A percentile compares a stretch with the other conserved stretches of the same genome.
These are phyloP conservation scores for Ustilago sp. DNA, from an alignment of 1,284 basidiomycete genomes.

Conservation along the genomic window DNA sequence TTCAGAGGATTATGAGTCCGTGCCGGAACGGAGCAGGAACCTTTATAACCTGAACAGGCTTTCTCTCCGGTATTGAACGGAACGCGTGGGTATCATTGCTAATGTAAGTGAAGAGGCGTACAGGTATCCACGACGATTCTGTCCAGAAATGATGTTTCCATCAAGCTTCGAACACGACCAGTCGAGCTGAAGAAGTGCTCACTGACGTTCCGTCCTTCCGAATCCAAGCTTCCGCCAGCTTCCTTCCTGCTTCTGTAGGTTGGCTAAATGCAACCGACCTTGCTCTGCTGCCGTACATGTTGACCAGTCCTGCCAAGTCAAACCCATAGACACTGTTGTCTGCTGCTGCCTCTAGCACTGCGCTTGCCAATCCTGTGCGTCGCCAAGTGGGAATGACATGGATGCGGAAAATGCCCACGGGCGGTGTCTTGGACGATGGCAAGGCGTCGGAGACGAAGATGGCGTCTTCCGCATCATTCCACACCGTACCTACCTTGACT, in stretches of 20 bases:
- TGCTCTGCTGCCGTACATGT: constrained; percentile 46
- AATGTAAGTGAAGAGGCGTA: background rate
- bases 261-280: constrained; percentile 60
- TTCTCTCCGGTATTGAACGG: background rate
- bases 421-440: constrained; percentile 44
- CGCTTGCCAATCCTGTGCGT: constrained; percentile 51
- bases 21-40: background rate
- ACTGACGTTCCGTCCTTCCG: constrained; percentile 6
- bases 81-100: background rate
- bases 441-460: constrained; percentile 52
- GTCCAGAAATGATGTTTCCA: background rate
- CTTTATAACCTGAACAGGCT: background rate
- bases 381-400: constrained; percentile 53
- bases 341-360: constrained; percentile 55
- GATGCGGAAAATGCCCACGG: constrained; percentile 59
- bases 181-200: constrained; percentile 8
- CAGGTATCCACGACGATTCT: background rate
- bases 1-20: background rate
- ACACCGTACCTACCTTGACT: constrained; percentile 15
- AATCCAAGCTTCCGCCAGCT: constrained; percentile 59
- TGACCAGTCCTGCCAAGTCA: constrained; percentile 20
- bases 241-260: constrained; percentile 59
- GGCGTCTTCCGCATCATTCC: constrained; percentile 51
- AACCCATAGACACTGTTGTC: constrained; percentile 59
- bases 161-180: constrained; percentile 49